Percentiles rank a stretch among this genome's conserved stretches.
These are phyloP conservation scores for Pulveroboletus sp. DNA, from an alignment of 768 basidiomycete genomes.

Conservation along the genomic window DNA sequence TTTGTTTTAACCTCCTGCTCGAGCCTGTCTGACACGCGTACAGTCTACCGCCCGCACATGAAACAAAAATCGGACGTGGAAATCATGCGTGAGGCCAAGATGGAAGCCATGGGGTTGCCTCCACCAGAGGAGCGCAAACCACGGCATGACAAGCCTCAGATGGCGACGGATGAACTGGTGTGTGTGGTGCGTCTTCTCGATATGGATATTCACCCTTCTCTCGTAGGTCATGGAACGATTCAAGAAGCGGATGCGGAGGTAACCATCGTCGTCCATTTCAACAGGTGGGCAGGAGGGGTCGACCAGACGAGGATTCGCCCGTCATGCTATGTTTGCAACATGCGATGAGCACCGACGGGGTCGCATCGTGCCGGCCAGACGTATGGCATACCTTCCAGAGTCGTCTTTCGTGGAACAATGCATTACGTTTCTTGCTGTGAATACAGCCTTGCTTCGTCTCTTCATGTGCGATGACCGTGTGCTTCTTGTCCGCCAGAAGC, in stretches of 20 bases:
- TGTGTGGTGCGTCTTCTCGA: slow-evolving; percentile 20
- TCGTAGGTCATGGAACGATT: slow-evolving; percentile 92
- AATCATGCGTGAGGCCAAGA: slow-evolving; percentile 82
- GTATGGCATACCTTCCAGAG: too few species aligned
- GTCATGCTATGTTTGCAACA: not conserved
- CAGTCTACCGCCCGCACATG: slow-evolving; percentile 84
- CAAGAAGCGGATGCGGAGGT: slow-evolving; percentile 93
- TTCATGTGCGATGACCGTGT: too few species aligned
- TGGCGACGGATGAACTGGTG: slow-evolving; percentile 91
- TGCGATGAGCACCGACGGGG: not conserved
- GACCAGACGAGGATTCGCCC: not conserved
- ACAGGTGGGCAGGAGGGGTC: not conserved
- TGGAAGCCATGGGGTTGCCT: slow-evolving; percentile 80
- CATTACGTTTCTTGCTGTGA: too few species aligned
- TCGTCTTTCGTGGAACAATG: too few species aligned
- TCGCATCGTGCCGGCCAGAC: too few species aligned
- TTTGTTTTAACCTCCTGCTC: not conserved
- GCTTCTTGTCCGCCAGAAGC: too few species aligned
- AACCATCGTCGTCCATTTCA: slow-evolving; percentile 10
- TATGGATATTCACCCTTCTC: too few species aligned
- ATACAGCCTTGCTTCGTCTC: too few species aligned
- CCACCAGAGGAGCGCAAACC: slow-evolving; percentile 38
- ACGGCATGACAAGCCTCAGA: slow-evolving; percentile 61
- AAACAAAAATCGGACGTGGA: slow-evolving; percentile 85
- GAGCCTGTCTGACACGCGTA: not conserved